These are phyloP conservation scores for Rhodotorula toruloides DNA, from an alignment of 768 basidiomycete species.

Conservation along the genomic window DNA sequence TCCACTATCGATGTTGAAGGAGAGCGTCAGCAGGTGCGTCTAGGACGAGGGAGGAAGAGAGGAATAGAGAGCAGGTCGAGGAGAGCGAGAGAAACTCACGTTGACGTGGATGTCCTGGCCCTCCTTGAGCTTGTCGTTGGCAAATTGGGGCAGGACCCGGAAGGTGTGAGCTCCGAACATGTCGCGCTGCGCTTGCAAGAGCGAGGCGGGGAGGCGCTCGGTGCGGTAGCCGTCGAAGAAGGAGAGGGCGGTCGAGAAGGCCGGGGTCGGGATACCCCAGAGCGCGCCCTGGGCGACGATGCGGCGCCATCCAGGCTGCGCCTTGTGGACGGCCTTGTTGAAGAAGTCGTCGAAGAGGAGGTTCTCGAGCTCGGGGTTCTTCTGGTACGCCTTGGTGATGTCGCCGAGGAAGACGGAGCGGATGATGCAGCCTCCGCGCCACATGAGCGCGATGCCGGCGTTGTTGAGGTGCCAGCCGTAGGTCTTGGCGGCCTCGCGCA, in stretches of 20 bases:
- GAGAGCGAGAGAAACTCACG: background rate
- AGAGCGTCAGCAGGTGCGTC: no score
- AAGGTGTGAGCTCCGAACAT: background rate
- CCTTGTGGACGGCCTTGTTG: constrained; percentile 88
- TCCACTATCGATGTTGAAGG: no score
- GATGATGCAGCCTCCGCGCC: constrained; percentile 99
- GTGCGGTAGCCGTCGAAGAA: constrained; percentile 99
- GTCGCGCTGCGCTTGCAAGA: constrained; percentile 80
- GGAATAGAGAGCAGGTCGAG: no score
- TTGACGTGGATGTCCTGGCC: no score
- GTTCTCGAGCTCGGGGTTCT: constrained; percentile 77
- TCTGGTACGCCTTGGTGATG: constrained; percentile 82
- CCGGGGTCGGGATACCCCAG: constrained; percentile 95
- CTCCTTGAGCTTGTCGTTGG: no score
- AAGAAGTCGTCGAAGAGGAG: constrained; percentile 96
- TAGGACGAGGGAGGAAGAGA: no score
- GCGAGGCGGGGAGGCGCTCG: constrained; percentile 85
- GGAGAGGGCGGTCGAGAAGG: constrained; percentile 94
- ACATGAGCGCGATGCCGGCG: constrained; percentile 96
- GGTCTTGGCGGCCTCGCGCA: constrained; percentile 96
- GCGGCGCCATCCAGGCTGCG: constrained; percentile 97
- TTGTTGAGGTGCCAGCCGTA: constrained; percentile 87
- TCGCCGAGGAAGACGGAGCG: constrained; percentile 95
- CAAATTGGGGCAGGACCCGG: background rate
- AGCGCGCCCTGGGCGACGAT: constrained; percentile 91